Conservation (phyloP, 371 early-diverging fungal species). For the Lichtheimia corymbifera region DNA sequence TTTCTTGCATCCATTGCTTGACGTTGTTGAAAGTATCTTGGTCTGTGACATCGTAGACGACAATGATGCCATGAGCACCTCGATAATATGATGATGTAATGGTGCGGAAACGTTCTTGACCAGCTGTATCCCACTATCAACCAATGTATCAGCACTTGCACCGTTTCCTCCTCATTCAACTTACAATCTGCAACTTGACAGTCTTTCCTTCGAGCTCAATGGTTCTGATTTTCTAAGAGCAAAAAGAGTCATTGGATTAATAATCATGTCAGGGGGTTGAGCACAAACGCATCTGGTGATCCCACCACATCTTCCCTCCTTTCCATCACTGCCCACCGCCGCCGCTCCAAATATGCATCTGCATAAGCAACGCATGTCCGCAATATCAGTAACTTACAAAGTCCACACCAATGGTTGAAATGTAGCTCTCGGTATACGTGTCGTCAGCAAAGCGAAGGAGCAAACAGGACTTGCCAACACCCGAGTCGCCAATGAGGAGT, state of each 20-base stretch:
- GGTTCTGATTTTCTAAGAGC: constrained; percentile 95
- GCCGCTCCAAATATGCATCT: background rate
- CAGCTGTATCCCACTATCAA: constrained; percentile 92
- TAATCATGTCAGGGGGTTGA: too few species aligned
- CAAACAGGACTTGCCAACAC: constrained; percentile 98
- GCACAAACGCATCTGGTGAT: too few species aligned
- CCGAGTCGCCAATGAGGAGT: constrained; percentile 98
- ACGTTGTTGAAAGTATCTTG: constrained; percentile 92
- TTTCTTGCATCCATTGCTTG: constrained; percentile 92
- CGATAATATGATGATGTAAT: constrained; percentile 96
- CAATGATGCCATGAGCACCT: constrained; percentile 97
- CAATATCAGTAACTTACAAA: constrained; percentile 57
- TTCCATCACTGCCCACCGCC: background rate
- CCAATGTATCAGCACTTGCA: background rate
- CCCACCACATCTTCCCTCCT: too few species aligned
- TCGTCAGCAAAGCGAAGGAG: constrained; percentile 98
- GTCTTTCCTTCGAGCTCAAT: constrained; percentile 97
- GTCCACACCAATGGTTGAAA: constrained; percentile 99
- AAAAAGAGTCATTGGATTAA: background rate
- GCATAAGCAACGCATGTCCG: background rate
- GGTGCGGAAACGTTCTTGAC: constrained; percentile 99
- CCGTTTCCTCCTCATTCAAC: constrained; percentile 3
- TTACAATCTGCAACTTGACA: constrained; percentile 97
- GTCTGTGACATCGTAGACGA: constrained; percentile 99
- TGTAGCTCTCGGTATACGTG: constrained; percentile 97